A percentile compares a stretch with the other conserved stretches of the same genome.
These are phyloP conservation scores for Malus sylvestris DNA, from an alignment of 306 rosid species.

Conservation along the genomic window DNA sequence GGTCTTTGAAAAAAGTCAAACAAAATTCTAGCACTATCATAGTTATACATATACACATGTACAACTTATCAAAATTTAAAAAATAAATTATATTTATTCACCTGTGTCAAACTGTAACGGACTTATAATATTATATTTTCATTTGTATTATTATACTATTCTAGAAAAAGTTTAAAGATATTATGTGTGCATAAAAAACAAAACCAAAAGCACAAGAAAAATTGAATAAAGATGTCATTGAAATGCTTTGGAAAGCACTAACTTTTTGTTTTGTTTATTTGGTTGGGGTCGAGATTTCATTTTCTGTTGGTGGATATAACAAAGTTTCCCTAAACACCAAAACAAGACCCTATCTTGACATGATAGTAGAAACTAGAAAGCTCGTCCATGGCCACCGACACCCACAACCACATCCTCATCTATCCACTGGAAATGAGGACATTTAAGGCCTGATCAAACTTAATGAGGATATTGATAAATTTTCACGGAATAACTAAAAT, in stretches of 20 bases:
- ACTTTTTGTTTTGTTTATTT: background rate
- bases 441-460: too few species aligned
- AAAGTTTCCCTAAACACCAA: background rate
- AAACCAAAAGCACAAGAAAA: too few species aligned
- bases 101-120: too few species aligned
- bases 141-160: too few species aligned
- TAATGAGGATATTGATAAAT: too few species aligned
- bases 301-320: background rate
- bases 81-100: too few species aligned
- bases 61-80: too few species aligned
- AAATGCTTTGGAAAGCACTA: background rate
- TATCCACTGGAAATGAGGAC: background rate
- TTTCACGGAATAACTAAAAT: too few species aligned
- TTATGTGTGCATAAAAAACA: background rate
- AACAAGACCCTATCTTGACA: background rate
- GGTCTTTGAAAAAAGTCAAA: too few species aligned
- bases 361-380: background rate
- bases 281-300: background rate
- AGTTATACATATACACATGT: too few species aligned
- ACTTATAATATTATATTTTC: too few species aligned
- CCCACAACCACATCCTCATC: background rate
- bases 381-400: constrained; percentile 29
- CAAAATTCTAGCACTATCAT: too few species aligned
- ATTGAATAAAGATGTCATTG: background rate
- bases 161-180: background rate